Evolutionary conservation across 2,329 filamentous ascomycete genomes (phyloP), one percentile per base, ranked within the genome.

Genomic region (Talaromyces sp.): DNA sequence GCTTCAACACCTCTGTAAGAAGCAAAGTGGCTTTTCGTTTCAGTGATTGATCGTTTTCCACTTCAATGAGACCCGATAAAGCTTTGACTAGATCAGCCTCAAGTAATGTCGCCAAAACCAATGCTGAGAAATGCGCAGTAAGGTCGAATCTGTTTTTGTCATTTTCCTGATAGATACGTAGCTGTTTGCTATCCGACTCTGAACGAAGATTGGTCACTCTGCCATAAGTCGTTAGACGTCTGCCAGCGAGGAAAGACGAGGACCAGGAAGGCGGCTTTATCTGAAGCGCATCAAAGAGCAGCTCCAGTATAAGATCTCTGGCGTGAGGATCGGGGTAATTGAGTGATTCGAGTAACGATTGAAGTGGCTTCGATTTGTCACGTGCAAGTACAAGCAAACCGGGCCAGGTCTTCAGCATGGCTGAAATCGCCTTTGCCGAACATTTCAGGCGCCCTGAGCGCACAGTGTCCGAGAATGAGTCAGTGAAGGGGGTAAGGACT

Each of bases 261-360:
- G 94, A 95, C 94, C 94, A 99, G 8, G 91, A 87, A 43, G 94
- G 86, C 59, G 92, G 88, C 65, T 97, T 97, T 69, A 99, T 97
- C 36, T 93, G 86, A 53, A 99, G 76, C 19, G 87, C 81, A 65
- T 87, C 85, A 65, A 95, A 97, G 17, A 99, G 75, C 11, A 99
- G 78, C 70, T 99, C 94, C 61, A 99, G 81, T 17, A 97, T 85
- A 0, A 92, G 87, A 68, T 96, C 91, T 51, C 84, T 77, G 8
- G 84, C 79, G 59, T 79, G 74, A 1, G 79, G 71, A 39, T 80
- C 79, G 2, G 80, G 78, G 57, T 86, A 84, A 61, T 85, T 82
- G 21, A 88, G 73, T 0, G 85, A 85, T 33, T 84, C 78, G n/a
- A 88, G 78, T 39, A 99, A 81, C 3, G 94, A 97, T 62, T 83